Conservation (phyloP, 2,329 filamentous ascomycete species). For the Magnaporthales sp. region DNA sequence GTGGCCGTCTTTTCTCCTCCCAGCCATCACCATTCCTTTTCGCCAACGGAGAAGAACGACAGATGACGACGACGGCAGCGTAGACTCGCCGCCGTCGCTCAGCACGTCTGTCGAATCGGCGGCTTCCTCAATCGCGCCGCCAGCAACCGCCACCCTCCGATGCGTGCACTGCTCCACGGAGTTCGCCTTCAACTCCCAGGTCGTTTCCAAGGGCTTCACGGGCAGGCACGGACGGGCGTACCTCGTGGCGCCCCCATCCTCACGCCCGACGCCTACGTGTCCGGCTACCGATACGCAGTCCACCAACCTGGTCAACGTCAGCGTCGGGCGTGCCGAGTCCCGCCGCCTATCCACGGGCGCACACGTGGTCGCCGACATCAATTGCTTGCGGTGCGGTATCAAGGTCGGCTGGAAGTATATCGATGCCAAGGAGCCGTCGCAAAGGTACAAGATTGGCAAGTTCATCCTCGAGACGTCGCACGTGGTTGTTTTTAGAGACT, state of each 20-base stretch:
- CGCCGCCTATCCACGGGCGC: constrained; percentile 53
- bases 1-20: constrained; percentile 13
- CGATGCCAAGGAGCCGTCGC: constrained; percentile 47
- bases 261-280: constrained; percentile 10
- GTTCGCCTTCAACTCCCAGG: constrained; percentile 51
- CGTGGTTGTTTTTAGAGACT: constrained; percentile 41
- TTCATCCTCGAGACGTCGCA: constrained; percentile 57
- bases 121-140: constrained; percentile 25
- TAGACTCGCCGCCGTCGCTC: constrained; percentile 9
- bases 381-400: constrained; percentile 43
- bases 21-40: constrained; percentile 14
- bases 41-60: constrained; percentile 9
- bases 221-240: constrained; percentile 57
- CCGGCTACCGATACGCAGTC: constrained; percentile 11
- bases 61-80: not conserved
- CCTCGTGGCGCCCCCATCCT: constrained; percentile 35
- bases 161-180: constrained; percentile 51
- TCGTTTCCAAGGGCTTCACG: constrained; percentile 58
- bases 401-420: constrained; percentile 63
- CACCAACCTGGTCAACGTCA: constrained; percentile 43
- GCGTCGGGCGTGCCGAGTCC: constrained; percentile 43
- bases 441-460: constrained; percentile 61
- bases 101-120: constrained; percentile 13
- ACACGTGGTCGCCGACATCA: constrained; percentile 57
- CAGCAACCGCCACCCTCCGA: constrained; percentile 45